phyloP scores from a whole-genome alignment of 306 rosid genomes.

The Fagus crenata region DNA sequence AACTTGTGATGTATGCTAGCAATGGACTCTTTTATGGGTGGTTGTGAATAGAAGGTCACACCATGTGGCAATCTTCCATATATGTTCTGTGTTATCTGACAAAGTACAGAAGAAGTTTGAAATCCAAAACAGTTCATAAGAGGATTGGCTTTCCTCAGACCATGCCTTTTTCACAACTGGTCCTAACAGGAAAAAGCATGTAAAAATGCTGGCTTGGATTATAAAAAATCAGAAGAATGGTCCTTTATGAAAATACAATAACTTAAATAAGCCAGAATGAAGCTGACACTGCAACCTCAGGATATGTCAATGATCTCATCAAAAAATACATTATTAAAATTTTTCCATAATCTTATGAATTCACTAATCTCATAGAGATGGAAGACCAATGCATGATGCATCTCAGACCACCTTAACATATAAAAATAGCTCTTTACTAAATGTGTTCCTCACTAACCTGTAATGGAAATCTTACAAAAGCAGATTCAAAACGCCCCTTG shows the following conservation, averaged over 20 bases:
- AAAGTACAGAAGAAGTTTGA: background rate
- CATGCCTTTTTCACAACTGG: background rate
- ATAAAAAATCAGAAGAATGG: background rate
- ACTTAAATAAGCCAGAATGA: background rate
- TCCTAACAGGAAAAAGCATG: background rate
- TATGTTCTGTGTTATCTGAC: background rate
- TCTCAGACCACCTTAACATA: background rate
- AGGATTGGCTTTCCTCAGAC: background rate
- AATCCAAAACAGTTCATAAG: background rate
- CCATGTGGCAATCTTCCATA: background rate
- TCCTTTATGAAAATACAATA: background rate
- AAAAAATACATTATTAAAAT: background rate
- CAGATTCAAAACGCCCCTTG: conserved; percentile 90
- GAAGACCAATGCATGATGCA: background rate
- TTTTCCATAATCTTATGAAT: background rate
- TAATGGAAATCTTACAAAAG: conserved; percentile 62
- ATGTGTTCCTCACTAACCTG: conserved; percentile 50
- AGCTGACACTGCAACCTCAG: background rate
- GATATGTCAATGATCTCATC: background rate
- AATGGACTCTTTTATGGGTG: background rate
- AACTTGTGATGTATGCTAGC: background rate
- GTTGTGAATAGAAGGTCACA: background rate
- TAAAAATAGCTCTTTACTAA: background rate
- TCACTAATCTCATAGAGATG: background rate
- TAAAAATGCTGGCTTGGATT: background rate